Base-by-base conservation (phyloP, 345 rosid genomes). In the Moricandia moricandioides region DNA sequence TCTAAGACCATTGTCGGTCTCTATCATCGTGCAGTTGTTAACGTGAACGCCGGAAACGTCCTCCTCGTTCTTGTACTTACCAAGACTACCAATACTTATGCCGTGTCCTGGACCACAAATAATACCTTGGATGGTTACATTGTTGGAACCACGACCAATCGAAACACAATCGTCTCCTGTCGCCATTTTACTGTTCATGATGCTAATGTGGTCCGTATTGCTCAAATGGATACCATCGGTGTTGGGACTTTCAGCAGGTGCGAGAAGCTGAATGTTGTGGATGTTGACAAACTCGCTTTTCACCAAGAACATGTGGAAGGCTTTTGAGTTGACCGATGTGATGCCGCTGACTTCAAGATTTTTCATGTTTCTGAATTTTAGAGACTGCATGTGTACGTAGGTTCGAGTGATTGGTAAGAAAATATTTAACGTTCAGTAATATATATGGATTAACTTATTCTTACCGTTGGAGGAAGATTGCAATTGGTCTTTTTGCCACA, bases 211-310 rank as follows among this genome's bases (percentile, higher is more conserved):
- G 65, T 61, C 81, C 5, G 81, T 73, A 60, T 78, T 72, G 78
- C 81, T 78, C 3, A 78, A 34, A 66, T 78, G 81, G 52, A 78
- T 72, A 51, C 81, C 81, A 24, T 78, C 81, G 2, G 81, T 78
- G 70, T 78, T 78, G 29, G 81, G 81, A 88, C 93, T 88, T 0
- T 82, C 71, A 0, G 10, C 87, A 0, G 91, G 93, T 3, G 93
- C 96, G 2, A 75, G 60, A 14, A 88, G 62, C 29, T 69, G 83
- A 51, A 88, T 68, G 67, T 75, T 69, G 30, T 40, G 27, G 49
- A 73, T 18, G 0, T 63, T 79, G 39, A 86, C 40, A 40, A 75
- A 67, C 2, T 26, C 17, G 26, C 75, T 69, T 21, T 67, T 47
- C 6, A 80, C 71, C 0, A 88, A 8, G 65, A 80, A 79, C 60